Evolutionary conservation across 116 monocot genomes (phyloP).

Genomic region (Posidonia oceanica): DNA sequence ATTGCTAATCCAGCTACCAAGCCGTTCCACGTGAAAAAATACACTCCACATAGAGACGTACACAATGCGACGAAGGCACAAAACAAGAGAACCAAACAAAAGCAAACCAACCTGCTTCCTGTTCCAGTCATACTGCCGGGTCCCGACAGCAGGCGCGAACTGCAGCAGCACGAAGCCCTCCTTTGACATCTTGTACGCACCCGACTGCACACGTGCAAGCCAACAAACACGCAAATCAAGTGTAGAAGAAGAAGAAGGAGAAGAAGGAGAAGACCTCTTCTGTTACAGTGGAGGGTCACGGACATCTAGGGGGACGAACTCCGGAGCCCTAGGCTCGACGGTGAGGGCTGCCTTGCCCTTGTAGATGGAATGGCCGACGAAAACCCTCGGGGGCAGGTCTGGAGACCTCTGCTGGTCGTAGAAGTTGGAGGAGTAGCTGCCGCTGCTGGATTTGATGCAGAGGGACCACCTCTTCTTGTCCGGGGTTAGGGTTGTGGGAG

Average conservation of each 20-base stretch:
- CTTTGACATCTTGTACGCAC: constrained; percentile 52
- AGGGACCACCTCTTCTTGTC: neutral
- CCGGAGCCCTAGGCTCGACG: constrained; percentile 62
- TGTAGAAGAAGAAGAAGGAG: neutral
- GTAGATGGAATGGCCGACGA: constrained; percentile 73
- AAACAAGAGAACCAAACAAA: neutral
- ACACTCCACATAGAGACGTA: neutral
- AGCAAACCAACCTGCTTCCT: constrained; percentile 59
- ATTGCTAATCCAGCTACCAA: neutral
- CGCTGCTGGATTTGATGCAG: neutral
- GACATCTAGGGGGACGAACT: constrained; percentile 76
- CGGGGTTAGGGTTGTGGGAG: neutral
- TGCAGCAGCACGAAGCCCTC: constrained; percentile 77
- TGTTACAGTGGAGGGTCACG: neutral
- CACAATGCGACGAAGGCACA: neutral
- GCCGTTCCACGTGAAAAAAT: neutral
- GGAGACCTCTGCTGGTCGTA: constrained; percentile 1
- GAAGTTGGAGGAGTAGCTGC: neutral
- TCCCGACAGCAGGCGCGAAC: constrained; percentile 66
- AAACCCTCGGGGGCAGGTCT: constrained; percentile 43
- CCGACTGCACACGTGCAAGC: constrained; percentile 11
- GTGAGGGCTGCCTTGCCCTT: constrained; percentile 92
- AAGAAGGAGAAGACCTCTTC: neutral
- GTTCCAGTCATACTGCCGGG: constrained; percentile 86
- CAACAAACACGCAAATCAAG: constrained; percentile 1